Evolutionary conservation across 768 basidiomycete genomes (phyloP).

Genomic region (Pleurotus cornucopiae): DNA sequence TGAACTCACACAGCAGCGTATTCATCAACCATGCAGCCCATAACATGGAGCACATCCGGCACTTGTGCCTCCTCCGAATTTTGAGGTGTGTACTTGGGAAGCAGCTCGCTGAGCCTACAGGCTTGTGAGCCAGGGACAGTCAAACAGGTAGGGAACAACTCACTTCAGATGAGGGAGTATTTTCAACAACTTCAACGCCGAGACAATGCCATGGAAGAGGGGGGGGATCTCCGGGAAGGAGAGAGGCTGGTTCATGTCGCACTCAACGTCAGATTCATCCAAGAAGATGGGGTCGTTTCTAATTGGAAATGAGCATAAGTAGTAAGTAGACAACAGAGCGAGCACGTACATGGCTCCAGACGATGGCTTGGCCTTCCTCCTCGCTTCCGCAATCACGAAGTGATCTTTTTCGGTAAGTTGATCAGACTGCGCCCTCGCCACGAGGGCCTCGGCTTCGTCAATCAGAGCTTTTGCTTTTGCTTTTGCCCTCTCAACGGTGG

Average conservation of each 20-base stretch:
- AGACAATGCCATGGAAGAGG: too few relatives aligned
- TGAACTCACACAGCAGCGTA: neutral
- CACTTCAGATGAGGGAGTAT: too few relatives aligned
- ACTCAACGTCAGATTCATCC: too few relatives aligned
- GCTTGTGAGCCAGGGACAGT: neutral
- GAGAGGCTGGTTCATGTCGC: too few relatives aligned
- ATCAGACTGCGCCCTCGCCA: neutral
- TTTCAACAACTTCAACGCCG: too few relatives aligned
- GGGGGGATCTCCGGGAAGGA: too few relatives aligned
- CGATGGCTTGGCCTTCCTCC: neutral
- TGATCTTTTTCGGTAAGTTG: neutral
- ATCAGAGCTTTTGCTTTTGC: neutral
- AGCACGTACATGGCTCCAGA: too few relatives aligned
- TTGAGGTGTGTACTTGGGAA: neutral
- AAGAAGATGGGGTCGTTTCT: neutral
- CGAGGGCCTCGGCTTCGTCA: neutral
- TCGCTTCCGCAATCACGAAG: neutral
- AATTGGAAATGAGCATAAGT: neutral
- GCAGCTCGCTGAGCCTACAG: neutral
- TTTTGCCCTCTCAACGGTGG: neutral
- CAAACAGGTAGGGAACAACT: neutral
- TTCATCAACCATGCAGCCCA: neutral
- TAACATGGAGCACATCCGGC: neutral
- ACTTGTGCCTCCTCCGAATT: neutral
- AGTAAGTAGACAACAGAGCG: neutral